Conservation (phyloP, 192 early-diverging fungal species). For the Mortierella claussenii region DNA sequence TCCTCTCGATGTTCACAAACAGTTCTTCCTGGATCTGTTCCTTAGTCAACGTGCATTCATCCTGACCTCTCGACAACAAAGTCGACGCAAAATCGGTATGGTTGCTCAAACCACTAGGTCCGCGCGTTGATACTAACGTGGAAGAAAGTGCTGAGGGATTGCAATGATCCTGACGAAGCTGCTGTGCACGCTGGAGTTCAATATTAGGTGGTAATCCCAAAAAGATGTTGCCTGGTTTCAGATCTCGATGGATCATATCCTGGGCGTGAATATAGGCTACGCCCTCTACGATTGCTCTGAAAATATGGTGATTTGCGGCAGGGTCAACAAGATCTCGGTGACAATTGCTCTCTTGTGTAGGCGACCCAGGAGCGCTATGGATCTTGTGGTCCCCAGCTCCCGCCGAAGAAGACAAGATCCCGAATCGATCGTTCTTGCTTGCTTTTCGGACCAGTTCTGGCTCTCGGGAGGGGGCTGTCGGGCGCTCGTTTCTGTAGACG, state of each 20-base stretch:
- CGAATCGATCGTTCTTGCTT: constrained; percentile 11
- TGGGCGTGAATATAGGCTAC: constrained; percentile 78
- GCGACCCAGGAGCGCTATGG: constrained; percentile 27
- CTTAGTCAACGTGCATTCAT: constrained; percentile 11
- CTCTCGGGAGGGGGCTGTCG: constrained; percentile 29
- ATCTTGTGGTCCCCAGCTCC: constrained; percentile 17
- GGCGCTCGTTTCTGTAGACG: constrained; percentile 66
- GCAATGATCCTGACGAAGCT: background rate
- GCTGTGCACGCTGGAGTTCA: constrained; percentile 16
- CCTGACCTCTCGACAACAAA: background rate
- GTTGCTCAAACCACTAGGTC: background rate
- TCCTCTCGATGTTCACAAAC: constrained; percentile 54
- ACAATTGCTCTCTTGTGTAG: constrained; percentile 17
- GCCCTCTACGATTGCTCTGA: constrained; percentile 81
- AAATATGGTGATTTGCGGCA: constrained; percentile 67
- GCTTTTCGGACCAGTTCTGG: background rate
- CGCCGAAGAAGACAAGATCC: constrained; percentile 1
- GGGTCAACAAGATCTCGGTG: constrained; percentile 63
- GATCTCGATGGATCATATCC: constrained; percentile 79
- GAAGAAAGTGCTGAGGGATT: background rate
- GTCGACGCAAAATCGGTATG: background rate
- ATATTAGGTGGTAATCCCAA: constrained; percentile 51
- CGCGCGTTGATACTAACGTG: background rate
- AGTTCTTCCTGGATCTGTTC: constrained; percentile 54
- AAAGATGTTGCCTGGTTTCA: constrained; percentile 81